Base-by-base conservation (phyloP, 495 filamentous ascomycete species). In the Penicillium atrosanguineum region DNA sequence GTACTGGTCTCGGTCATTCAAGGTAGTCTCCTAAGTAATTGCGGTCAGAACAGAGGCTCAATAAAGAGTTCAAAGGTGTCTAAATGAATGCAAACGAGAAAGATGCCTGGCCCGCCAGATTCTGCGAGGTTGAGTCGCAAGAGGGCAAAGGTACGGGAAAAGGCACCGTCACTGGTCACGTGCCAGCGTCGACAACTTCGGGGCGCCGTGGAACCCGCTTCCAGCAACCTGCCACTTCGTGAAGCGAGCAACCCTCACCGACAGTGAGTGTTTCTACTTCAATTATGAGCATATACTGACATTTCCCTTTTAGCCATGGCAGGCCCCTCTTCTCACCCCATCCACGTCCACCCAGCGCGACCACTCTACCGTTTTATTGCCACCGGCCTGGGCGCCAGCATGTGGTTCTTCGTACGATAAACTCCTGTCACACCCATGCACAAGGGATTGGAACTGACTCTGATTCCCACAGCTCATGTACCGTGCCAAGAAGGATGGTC, bases 321-420 rank as follows among this genome's bases (percentile, higher is more conserved):
- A 56, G 79, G 79, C 67, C 79, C 73, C 18, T 57, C 59, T 19
- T 50, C 55, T 66, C 88, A 90, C 69, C 88, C 88, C 46, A 78
- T 90, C 61, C 84, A 89, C 68, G 69, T 89, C 60, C 86, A 88
- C 68, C 86, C 86, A 51, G 78, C 71, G 41, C 84, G 88, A 48
- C 85, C 83, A 48, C 64, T 96, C 63, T 95, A 97, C 74, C 81
- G 90, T 64, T 87, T 89, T 67, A 78, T 85, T 39, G 94, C 89
- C 40, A 97, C 90, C 25, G 87, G 84, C 48, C 75, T 99, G 45
- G 90, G 91, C 55, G 94, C 94, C 19, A 88, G 86, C 76, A 99
- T 97, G 95, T 99, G 94, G 94, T 97, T 97, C 76, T 97, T 91
- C 72, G 94, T 98, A 82, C 63, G 88, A 64, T 42, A 54, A 31